These are phyloP conservation scores for Macadamia tetraphylla DNA, from an alignment of 164 flowering plant genomes.

Conservation along the genomic window DNA sequence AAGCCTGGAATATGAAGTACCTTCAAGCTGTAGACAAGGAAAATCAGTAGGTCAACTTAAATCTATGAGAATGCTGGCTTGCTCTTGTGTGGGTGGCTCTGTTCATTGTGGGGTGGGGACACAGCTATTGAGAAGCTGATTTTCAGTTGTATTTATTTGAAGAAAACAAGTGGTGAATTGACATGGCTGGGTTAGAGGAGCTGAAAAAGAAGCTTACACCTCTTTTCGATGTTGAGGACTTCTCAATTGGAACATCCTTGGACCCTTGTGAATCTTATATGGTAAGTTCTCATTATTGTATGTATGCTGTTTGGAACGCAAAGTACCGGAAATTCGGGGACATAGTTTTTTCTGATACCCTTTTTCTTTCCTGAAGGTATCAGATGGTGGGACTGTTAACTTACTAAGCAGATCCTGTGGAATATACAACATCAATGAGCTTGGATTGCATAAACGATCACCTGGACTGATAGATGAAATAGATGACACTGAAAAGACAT, in stretches of 20 bases:
- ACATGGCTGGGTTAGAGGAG: constrained; percentile 92
- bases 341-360: constrained; percentile 1
- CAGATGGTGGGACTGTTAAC: constrained; percentile 88
- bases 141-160: background rate
- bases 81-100: constrained; percentile 3
- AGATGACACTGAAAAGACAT: constrained; percentile 67
- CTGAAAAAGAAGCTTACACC: constrained; percentile 84
- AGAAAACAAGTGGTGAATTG: constrained; percentile 4
- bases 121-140: background rate
- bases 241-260: constrained; percentile 47
- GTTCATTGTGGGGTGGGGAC: background rate
- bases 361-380: constrained; percentile 44
- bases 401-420: constrained; percentile 89
- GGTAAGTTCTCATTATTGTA: constrained; percentile 31
- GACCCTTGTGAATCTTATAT: constrained; percentile 71
- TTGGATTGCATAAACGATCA: constrained; percentile 83
- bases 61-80: background rate
- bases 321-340: background rate
- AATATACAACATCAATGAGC: constrained; percentile 87
- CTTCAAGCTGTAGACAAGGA: background rate
- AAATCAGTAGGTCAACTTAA: background rate
- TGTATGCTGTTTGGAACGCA: too few relatives aligned
- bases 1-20: background rate
- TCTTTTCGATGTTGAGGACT: constrained; percentile 89
- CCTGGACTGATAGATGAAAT: constrained; percentile 48